Percentiles rank a stretch among this genome's conserved stretches.
phyloP scores from a whole-genome alignment of 306 rosid genomes.

The Cucurbita moschata region DNA sequence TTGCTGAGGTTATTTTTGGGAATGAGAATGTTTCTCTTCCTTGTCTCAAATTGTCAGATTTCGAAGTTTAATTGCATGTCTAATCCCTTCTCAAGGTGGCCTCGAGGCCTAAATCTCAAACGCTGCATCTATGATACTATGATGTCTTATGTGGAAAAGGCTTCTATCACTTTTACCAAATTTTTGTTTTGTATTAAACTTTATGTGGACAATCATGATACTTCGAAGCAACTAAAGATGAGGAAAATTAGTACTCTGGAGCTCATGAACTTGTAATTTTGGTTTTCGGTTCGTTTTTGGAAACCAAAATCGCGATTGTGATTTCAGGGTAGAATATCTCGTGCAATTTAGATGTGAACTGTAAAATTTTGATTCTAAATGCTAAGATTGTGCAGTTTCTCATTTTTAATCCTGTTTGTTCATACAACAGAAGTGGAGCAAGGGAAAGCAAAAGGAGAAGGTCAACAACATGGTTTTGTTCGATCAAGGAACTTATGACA shows the following conservation, averaged over 20 bases:
- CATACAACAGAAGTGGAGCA: constrained; percentile 4
- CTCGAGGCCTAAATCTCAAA: too few relatives aligned
- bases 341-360: not conserved
- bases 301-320: not conserved
- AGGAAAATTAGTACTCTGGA: not conserved
- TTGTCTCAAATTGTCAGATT: too few relatives aligned
- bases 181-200: not conserved
- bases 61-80: too few relatives aligned
- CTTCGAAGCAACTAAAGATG: not conserved
- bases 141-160: not conserved
- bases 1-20: not conserved
- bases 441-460: constrained; percentile 11
- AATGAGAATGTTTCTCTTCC: not conserved
- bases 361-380: not conserved
- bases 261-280: not conserved
- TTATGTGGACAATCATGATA: not conserved
- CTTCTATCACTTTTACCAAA: not conserved
- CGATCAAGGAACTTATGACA: constrained; percentile 7
- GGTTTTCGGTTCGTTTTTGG: not conserved
- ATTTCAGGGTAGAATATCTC: not conserved
- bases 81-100: too few relatives aligned
- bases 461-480: constrained; percentile 9
- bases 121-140: not conserved
- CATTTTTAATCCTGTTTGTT: not conserved
- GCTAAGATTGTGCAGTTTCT: not conserved